Percentiles rank a stretch among this genome's conserved stretches.
These are phyloP conservation scores for Pleodorina starrii DNA, from an alignment of 139 green algal genomes.

Conservation along the genomic window DNA sequence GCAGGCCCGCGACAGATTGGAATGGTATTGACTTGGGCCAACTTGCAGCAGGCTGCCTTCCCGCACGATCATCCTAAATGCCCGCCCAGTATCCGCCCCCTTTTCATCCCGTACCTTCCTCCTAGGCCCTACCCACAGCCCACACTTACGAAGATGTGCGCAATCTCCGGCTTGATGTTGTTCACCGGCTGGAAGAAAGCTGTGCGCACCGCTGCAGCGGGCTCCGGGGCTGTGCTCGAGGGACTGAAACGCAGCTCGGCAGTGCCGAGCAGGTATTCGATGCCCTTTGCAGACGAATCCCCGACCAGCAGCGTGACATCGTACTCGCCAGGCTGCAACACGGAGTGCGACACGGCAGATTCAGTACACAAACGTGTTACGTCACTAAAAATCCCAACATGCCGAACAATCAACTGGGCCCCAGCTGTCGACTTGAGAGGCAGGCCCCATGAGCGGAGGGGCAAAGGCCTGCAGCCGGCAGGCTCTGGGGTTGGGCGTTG, in stretches of 20 bases:
- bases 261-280: constrained; percentile 53
- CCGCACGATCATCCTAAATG: too few relatives aligned
- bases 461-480: background rate
- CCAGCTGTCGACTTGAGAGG: background rate
- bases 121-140: too few relatives aligned
- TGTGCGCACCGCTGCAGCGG: constrained; percentile 42
- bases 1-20: too few relatives aligned
- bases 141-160: constrained; percentile 65
- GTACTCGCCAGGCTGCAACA: constrained; percentile 60
- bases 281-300: constrained; percentile 47
- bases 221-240: constrained; percentile 19
- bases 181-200: constrained; percentile 47
- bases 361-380: too few relatives aligned
- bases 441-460: background rate
- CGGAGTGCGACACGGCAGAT: background rate
- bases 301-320: constrained; percentile 58
- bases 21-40: too few relatives aligned
- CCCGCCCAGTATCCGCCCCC: too few relatives aligned
- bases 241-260: constrained; percentile 45
- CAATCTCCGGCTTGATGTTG: constrained; percentile 66
- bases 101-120: too few relatives aligned
- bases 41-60: too few relatives aligned
- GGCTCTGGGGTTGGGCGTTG: too few relatives aligned
- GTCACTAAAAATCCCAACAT: background rate
- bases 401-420: background rate